Conservation (phyloP, 805 yeast species). For the Ogataea methanolica region DNA sequence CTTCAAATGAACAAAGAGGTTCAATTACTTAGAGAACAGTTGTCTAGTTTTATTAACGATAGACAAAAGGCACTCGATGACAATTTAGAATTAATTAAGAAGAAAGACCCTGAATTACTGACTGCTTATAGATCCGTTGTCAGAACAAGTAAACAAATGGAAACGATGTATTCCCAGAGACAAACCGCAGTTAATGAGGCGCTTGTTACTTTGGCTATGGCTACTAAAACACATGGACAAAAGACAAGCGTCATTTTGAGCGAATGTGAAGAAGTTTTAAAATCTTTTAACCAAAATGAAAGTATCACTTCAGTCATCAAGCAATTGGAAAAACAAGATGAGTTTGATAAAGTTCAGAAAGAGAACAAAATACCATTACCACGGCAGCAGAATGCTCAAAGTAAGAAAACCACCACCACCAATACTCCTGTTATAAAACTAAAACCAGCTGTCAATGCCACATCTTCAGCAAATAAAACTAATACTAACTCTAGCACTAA, state of each 20-base stretch:
- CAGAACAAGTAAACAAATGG: slow-evolving; percentile 44
- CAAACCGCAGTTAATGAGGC: slow-evolving; percentile 40
- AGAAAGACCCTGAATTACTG: slow-evolving; percentile 46
- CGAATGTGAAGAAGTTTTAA: slow-evolving; percentile 44
- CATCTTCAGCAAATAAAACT: too few species aligned
- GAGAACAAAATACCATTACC: slow-evolving; percentile 1
- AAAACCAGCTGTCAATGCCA: too few species aligned
- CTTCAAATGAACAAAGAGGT: slow-evolving; percentile 43
- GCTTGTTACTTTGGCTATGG: slow-evolving; percentile 38
- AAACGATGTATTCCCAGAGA: slow-evolving; percentile 42
- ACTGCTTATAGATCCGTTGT: slow-evolving; percentile 45
- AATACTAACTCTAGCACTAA: too few species aligned
- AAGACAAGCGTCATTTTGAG: slow-evolving; percentile 40
- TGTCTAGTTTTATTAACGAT: slow-evolving; percentile 35
- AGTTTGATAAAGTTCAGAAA: background rate
- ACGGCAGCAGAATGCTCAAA: too few species aligned
- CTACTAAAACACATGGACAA: slow-evolving; percentile 44
- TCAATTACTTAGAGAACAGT: slow-evolving; percentile 30
- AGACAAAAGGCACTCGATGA: slow-evolving; percentile 32
- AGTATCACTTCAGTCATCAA: slow-evolving; percentile 15
- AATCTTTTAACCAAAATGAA: slow-evolving; percentile 24
- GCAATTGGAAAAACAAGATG: background rate
- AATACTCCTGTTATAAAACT: too few species aligned
- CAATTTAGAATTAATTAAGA: slow-evolving; percentile 34
- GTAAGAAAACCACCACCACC: too few species aligned